Percentiles rank a stretch among this genome's conserved stretches.
Conservation (phyloP, 2,329 filamentous ascomycete species). For the Paecilomyces dactylethromorphus region DNA sequence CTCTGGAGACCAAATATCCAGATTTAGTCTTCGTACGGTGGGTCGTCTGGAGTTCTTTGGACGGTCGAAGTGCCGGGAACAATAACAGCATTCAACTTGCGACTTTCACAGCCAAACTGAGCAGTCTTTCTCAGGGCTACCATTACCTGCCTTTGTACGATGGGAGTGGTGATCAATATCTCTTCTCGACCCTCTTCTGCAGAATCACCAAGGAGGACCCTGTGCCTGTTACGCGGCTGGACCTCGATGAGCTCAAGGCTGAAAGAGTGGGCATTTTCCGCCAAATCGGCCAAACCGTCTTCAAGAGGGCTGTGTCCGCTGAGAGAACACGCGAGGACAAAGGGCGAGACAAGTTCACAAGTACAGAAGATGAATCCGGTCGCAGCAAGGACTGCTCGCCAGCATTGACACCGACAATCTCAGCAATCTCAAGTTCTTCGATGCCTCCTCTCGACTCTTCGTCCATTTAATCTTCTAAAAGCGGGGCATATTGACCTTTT, state of each 20-base stretch:
- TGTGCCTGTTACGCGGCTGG: constrained; percentile 34
- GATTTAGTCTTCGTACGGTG: constrained; percentile 90
- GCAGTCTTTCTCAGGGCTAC: constrained; percentile 83
- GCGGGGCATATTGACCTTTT: too few species aligned
- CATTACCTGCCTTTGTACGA: constrained; percentile 87
- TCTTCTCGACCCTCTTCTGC: constrained; percentile 93
- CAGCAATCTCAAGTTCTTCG: constrained; percentile 29
- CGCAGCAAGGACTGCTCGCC: constrained; percentile 25
- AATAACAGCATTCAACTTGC: constrained; percentile 61
- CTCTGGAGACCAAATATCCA: constrained; percentile 86
- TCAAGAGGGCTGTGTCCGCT: constrained; percentile 35
- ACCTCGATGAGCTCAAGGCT: constrained; percentile 32
- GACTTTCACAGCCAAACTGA: constrained; percentile 87
- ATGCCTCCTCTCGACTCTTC: constrained; percentile 13
- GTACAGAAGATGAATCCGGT: constrained; percentile 18
- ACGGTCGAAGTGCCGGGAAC: constrained; percentile 64
- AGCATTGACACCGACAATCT: constrained; percentile 27
- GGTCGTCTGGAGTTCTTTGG: constrained; percentile 80
- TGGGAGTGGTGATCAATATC: constrained; percentile 80
- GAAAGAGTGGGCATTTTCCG: constrained; percentile 36
- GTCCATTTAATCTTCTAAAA: not conserved
- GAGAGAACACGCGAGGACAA: constrained; percentile 30
- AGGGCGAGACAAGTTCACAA: constrained; percentile 19
- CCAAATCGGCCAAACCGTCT: constrained; percentile 38
- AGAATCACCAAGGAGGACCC: constrained; percentile 63